A percentile compares a stretch with the other conserved stretches of the same genome.
phyloP scores from a whole-genome alignment of 306 rosid species.

The Trifolium pratense region DNA sequence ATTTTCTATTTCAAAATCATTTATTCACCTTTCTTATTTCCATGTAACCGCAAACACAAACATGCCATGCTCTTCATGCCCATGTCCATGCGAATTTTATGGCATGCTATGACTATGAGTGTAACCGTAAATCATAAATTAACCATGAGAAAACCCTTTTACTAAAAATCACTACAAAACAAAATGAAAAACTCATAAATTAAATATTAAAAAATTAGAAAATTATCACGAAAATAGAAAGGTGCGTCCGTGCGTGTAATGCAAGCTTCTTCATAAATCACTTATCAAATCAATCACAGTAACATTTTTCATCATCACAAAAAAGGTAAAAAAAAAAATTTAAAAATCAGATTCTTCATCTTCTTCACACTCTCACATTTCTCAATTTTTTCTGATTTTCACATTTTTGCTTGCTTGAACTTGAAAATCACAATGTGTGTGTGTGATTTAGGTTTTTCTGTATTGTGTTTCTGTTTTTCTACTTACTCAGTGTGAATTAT shows the following conservation, averaged over 20 bases:
- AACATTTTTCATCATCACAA: background rate
- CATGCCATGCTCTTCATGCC: background rate
- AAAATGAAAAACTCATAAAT: background rate
- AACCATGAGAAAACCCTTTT: background rate
- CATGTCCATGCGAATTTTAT: background rate
- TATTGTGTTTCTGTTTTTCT: background rate
- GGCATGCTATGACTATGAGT: background rate
- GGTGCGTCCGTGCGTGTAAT: background rate
- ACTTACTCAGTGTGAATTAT: background rate
- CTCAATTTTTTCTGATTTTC: no score
- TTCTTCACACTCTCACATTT: no score
- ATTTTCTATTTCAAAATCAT: no score
- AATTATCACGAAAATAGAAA: background rate
- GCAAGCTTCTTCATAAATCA: slow-evolving; percentile 5
- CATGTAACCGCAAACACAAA: background rate
- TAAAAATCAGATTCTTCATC: no score
- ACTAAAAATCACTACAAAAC: background rate
- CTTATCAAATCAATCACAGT: background rate
- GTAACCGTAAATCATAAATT: background rate
- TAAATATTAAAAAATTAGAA: background rate
- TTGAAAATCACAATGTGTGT: slow-evolving; percentile 10
- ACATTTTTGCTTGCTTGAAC: background rate
- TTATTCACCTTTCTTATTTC: no score
- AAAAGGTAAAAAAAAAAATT: no score
- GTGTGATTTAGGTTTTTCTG: background rate